Conservation (phyloP, 345 rosid genomes). For the Chamaenerion angustifolium region DNA sequence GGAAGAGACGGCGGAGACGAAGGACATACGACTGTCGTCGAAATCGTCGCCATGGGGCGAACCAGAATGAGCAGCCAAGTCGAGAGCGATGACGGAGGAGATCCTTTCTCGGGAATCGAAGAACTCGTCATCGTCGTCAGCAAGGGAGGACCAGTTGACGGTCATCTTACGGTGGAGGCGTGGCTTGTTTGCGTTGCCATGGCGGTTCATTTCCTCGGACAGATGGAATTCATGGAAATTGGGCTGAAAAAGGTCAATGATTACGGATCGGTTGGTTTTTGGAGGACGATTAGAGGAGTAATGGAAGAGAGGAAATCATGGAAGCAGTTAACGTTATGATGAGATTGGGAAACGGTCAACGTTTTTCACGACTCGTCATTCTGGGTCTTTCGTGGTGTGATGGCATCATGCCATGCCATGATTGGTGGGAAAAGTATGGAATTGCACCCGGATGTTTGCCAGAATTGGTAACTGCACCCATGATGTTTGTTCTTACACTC, state of each 20-base stretch:
- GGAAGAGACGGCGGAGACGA: constrained; percentile 37
- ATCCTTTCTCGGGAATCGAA: constrained; percentile 47
- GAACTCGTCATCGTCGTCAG: constrained; percentile 51
- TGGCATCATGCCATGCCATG: no score
- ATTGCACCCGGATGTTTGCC: no score
- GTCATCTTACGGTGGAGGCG: constrained; percentile 43
- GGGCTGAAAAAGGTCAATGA: neutral
- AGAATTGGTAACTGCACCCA: no score
- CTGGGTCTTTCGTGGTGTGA: no score
- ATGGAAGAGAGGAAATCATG: constrained; percentile 33
- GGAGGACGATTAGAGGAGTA: constrained; percentile 1
- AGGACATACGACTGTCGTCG: constrained; percentile 61
- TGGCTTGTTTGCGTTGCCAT: constrained; percentile 18
- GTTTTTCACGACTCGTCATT: constrained; percentile 1
- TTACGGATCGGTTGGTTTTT: neutral
- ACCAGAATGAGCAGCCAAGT: constrained; percentile 40
- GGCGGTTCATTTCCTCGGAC: neutral
- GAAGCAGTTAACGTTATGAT: constrained; percentile 10
- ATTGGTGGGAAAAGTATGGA: no score
- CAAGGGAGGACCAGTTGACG: constrained; percentile 65
- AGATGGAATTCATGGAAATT: constrained; percentile 2
- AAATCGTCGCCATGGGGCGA: constrained; percentile 53
- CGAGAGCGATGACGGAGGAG: constrained; percentile 33
- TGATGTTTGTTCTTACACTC: no score
- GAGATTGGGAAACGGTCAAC: constrained; percentile 30